A percentile compares a stretch with the other conserved stretches of the same genome.
phyloP scores from a whole-genome alignment of 202 grass and related monocot genomes.

The Hordeum pubiflorum region DNA sequence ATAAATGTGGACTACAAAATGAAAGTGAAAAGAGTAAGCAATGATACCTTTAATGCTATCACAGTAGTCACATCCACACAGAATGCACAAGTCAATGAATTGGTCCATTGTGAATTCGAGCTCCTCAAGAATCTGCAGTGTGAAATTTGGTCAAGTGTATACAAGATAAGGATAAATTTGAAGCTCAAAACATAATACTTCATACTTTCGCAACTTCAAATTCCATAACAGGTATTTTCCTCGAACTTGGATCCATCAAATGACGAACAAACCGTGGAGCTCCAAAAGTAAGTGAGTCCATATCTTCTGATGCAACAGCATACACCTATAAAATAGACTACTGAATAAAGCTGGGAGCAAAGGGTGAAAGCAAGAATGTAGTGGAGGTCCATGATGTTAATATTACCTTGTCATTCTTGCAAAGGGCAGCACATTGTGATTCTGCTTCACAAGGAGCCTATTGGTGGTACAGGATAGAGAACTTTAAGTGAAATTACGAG shows the following conservation, averaged over 20 bases:
- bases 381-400: neutral
- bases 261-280: constrained; percentile 83
- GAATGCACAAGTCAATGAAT: constrained; percentile 95
- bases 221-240: constrained; percentile 98
- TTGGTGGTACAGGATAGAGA: constrained; percentile 27
- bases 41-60: constrained; percentile 81
- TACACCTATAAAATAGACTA: constrained; percentile 53
- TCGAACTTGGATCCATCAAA: constrained; percentile 96
- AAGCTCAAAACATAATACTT: neutral
- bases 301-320: constrained; percentile 94
- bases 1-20: neutral
- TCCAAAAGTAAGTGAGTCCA: constrained; percentile 96
- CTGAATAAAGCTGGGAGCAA: neutral
- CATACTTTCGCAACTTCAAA: constrained; percentile 82
- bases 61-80: constrained; percentile 93
- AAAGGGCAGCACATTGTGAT: constrained; percentile 82
- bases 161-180: neutral
- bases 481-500: neutral
- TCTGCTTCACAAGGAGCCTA: constrained; percentile 96
- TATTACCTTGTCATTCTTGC: constrained; percentile 65
- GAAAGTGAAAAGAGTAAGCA: neutral
- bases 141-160: constrained; percentile 12
- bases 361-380: constrained; percentile 7
- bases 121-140: constrained; percentile 79
- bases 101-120: constrained; percentile 94